Conservation (phyloP, 306 rosid species). For the Cucumis cinereus region DNA sequence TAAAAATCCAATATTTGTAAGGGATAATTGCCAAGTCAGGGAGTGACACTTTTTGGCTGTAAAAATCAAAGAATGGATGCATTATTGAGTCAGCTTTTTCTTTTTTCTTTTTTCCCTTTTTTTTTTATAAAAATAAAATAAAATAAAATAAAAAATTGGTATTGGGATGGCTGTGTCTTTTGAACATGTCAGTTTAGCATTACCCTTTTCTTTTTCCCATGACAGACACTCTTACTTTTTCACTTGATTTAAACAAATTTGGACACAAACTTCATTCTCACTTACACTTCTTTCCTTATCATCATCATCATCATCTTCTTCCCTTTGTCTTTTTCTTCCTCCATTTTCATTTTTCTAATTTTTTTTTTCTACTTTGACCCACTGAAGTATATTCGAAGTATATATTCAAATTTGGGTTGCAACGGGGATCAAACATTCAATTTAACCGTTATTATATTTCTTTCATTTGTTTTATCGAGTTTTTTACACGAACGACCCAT, state of each 20-base stretch:
- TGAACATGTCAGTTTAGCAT: not conserved
- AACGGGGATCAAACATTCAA: too few species aligned
- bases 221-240: slow-evolving; percentile 5
- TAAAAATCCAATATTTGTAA: too few species aligned
- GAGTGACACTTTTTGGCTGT: not conserved
- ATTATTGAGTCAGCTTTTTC: not conserved
- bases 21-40: not conserved
- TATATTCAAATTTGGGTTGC: not conserved
- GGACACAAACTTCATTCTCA: not conserved
- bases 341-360: not conserved
- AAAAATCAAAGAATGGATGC: not conserved
- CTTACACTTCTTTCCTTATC: not conserved
- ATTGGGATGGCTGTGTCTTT: not conserved
- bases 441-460: too few species aligned
- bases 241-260: not conserved
- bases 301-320: not conserved
- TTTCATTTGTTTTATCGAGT: too few species aligned
- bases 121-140: not conserved
- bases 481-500: too few species aligned
- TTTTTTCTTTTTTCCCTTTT: not conserved
- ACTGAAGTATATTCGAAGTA: not conserved
- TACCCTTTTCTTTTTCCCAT: not conserved
- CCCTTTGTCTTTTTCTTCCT: not conserved
- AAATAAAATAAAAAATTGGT: too few species aligned
- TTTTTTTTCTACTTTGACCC: not conserved